phyloP scores from a whole-genome alignment of 148 eudicot genomes.

The Agrostemma githago region DNA sequence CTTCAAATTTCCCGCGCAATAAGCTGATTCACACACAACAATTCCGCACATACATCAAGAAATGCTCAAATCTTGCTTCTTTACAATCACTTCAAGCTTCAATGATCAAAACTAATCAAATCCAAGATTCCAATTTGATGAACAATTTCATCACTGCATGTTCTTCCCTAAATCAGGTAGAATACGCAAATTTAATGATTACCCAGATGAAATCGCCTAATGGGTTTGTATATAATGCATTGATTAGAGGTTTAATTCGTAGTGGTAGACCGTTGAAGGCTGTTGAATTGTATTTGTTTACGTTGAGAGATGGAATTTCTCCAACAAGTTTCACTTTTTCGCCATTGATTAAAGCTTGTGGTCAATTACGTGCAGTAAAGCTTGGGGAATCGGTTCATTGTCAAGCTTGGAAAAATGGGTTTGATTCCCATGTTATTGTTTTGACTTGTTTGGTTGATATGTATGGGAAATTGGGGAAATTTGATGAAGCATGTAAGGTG shows the following conservation, averaged over 20 bases:
- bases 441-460: slow-evolving; percentile 63
- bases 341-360: slow-evolving; percentile 55
- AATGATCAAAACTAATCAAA: slow-evolving; percentile 45
- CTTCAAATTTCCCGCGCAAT: slow-evolving; percentile 3
- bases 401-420: slow-evolving; percentile 61
- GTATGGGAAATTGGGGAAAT: slow-evolving; percentile 40
- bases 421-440: slow-evolving; percentile 47
- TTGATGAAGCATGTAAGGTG: slow-evolving; percentile 43
- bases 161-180: slow-evolving; percentile 36
- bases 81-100: slow-evolving; percentile 43
- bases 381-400: slow-evolving; percentile 54
- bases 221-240: slow-evolving; percentile 56
- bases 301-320: slow-evolving; percentile 35
- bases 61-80: slow-evolving; percentile 37
- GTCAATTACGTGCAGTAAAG: slow-evolving; percentile 10
- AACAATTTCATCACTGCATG: slow-evolving; percentile 58
- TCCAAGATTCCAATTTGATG: slow-evolving; percentile 51
- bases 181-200: slow-evolving; percentile 44
- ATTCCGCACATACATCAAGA: slow-evolving; percentile 29
- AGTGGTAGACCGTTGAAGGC: slow-evolving; percentile 42
- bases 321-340: slow-evolving; percentile 65
- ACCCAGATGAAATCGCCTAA: slow-evolving; percentile 52
- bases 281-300: slow-evolving; percentile 40
- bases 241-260: slow-evolving; percentile 50
- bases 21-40: slow-evolving; percentile 21